Evolutionary conservation across 164 flowering plant species (phyloP).

Genomic region (Aristolochia contorta): DNA sequence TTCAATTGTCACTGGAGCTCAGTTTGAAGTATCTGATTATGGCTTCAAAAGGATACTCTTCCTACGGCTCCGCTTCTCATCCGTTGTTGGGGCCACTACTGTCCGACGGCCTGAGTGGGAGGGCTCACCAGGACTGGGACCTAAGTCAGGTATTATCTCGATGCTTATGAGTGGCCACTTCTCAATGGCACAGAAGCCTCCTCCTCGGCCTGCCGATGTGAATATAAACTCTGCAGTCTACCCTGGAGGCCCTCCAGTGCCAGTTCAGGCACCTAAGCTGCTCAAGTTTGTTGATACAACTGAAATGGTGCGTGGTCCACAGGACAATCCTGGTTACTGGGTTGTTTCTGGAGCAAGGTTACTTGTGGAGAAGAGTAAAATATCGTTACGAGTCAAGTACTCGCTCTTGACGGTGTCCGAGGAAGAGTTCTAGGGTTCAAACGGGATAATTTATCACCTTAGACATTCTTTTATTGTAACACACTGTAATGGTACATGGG

Average conservation of each 20-base stretch:
- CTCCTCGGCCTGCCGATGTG: constrained; percentile 84
- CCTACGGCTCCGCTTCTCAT: constrained; percentile 64
- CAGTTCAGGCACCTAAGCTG: constrained; percentile 60
- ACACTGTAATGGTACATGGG: no score
- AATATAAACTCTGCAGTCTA: constrained; percentile 85
- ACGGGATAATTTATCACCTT: no score
- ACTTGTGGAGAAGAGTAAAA: constrained; percentile 71
- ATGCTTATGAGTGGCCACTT: constrained; percentile 84
- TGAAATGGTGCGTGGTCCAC: constrained; percentile 91
- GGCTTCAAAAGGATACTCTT: constrained; percentile 75
- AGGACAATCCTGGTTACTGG: constrained; percentile 95
- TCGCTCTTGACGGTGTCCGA: constrained; percentile 61
- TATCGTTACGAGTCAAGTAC: constrained; percentile 70
- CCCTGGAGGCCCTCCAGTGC: constrained; percentile 95
- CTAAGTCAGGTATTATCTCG: constrained; percentile 85
- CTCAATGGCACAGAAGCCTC: constrained; percentile 54
- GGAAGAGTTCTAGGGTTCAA: constrained; percentile 14
- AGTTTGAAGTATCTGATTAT: constrained; percentile 58
- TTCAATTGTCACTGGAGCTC: constrained; percentile 84
- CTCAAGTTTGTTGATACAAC: constrained; percentile 75
- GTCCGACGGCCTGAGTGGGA: constrained; percentile 78
- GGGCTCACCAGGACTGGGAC: constrained; percentile 67
- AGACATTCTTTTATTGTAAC: no score
- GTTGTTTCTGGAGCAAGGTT: constrained; percentile 91
- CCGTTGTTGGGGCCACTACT: constrained; percentile 47